Evolutionary conservation across 2,329 filamentous ascomycete species (phyloP), one percentile per base, ranked within the genome.

Genomic region (Herpomyces periplanetae): DNA sequence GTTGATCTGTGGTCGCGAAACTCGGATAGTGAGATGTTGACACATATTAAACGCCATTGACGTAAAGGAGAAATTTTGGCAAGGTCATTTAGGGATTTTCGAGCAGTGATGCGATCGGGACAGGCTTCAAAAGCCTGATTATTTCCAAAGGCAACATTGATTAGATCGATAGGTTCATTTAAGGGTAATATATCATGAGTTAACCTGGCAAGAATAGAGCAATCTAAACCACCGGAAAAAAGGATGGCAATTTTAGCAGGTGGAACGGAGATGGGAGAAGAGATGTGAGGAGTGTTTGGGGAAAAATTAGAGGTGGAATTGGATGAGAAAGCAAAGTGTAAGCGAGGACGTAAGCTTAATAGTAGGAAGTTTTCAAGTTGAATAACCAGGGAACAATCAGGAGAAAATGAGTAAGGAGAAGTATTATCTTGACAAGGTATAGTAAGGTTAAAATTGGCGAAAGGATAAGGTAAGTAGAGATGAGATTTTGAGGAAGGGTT

Each of bases 121-220:
- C 80, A 96, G 10, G 53, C 46, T 37, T 87, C 71, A 30, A 66
- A 91, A 0, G 57, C 34, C 13, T 66, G 51, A 0, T 73, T 75
- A 27, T 96, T 96, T 36, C 96, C 68, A 31, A 96, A 96, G 0
- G 75, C 80, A 17, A 96, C 75, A 27, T 96, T 96, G 26, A 96
- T 49, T 5, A 96, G 45, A 32, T 91, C 80, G 24, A 96, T 58
- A 1, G 50, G 43, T 30, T 84, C 59, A 3, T 47, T 38, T 0
- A 33, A 7, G 0, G 65, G 63, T 2, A 91, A 34, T 2, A 84
- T 38, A 6, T 85, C 62, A 32, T 87, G 65, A 5, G 52, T 46
- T 10, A 91, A 39, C 16, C 71, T 54, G 10, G 75, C 75, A 18
- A 96, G 45, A 1, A 88, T 45, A 0, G 73, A 75, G 33, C 80